Conservation (phyloP, 2,329 filamentous ascomycete genomes). For the Pyrenochaeta sp. region DNA sequence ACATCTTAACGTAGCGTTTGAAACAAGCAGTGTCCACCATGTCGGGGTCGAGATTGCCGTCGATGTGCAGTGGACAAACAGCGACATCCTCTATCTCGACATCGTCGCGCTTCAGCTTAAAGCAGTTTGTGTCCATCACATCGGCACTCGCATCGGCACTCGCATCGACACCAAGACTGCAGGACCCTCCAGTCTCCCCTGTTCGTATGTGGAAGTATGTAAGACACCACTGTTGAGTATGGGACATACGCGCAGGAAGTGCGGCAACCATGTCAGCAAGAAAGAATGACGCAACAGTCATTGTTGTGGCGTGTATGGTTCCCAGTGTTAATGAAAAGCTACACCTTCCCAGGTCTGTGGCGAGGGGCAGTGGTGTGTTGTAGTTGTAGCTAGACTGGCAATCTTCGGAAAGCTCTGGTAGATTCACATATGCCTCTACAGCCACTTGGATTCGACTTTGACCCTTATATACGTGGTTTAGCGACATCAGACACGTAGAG, state of each 20-base stretch:
- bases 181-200: neutral
- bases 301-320: neutral
- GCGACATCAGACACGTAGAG: too few species aligned
- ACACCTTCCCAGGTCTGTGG: neutral
- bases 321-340: neutral
- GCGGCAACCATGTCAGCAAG: neutral
- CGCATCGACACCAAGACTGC: neutral
- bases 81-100: neutral
- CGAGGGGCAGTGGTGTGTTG: neutral
- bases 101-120: neutral
- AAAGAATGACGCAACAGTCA: neutral
- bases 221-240: neutral
- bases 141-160: neutral
- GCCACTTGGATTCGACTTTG: too few species aligned
- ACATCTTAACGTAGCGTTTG: neutral
- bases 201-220: neutral
- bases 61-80: neutral
- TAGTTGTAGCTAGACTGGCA: neutral
- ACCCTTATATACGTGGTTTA: too few species aligned
- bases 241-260: neutral
- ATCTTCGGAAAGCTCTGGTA: too few species aligned
- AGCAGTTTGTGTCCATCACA: neutral
- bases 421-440: too few species aligned
- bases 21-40: neutral
- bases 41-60: neutral